These are phyloP conservation scores for Sphaerulina musiva DNA, from an alignment of 2,329 filamentous ascomycete species.

Conservation along the genomic window DNA sequence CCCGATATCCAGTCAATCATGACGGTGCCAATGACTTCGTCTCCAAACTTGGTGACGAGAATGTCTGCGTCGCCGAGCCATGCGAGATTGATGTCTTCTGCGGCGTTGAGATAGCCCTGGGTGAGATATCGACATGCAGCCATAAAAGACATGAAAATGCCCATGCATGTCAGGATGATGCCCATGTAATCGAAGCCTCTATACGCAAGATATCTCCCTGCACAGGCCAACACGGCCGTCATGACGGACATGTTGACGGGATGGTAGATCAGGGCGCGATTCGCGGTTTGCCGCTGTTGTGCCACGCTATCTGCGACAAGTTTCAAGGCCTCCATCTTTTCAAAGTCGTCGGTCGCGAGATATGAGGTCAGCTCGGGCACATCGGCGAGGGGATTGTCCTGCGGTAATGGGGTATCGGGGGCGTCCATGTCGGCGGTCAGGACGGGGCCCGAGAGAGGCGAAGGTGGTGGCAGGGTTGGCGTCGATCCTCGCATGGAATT, in stretches of 20 bases:
- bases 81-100: slow-evolving; percentile 55
- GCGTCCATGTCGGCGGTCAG: slow-evolving; percentile 23
- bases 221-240: slow-evolving; percentile 35
- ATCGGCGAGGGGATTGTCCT: slow-evolving; percentile 42
- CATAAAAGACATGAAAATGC: slow-evolving; percentile 58
- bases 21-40: slow-evolving; percentile 63
- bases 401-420: slow-evolving; percentile 14
- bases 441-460: slow-evolving; percentile 36
- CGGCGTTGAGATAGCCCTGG: slow-evolving; percentile 55
- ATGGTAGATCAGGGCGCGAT: slow-evolving; percentile 58
- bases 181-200: slow-evolving; percentile 47
- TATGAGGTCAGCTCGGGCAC: slow-evolving; percentile 61
- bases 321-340: slow-evolving; percentile 61
- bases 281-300: slow-evolving; percentile 68
- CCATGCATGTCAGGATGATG: slow-evolving; percentile 53
- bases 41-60: slow-evolving; percentile 61
- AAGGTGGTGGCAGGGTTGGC: slow-evolving; percentile 45
- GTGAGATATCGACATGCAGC: slow-evolving; percentile 56
- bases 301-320: slow-evolving; percentile 76
- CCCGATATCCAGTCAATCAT: slow-evolving; percentile 59
- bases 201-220: slow-evolving; percentile 39
- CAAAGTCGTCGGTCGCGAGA: slow-evolving; percentile 44
- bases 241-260: slow-evolving; percentile 42
- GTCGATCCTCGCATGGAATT: slow-evolving; percentile 46
- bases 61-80: slow-evolving; percentile 51